phyloP scores from a whole-genome alignment of 2,329 filamentous ascomycete species.

The Aspergillus versicolor region DNA sequence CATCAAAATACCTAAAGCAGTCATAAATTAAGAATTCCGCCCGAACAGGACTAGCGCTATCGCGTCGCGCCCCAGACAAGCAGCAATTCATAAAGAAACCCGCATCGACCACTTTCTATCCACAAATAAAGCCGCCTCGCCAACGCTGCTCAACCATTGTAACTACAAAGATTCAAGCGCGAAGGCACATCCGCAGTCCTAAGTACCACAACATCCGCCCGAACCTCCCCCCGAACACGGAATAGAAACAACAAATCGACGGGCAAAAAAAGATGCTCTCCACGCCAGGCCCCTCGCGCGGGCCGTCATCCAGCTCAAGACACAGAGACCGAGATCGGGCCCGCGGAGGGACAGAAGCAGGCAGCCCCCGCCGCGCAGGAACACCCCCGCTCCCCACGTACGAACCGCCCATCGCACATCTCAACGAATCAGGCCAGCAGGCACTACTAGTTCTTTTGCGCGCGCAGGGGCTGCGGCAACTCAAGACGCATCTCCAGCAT shows the following conservation, averaged over 20 bases:
- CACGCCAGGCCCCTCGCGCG: background rate
- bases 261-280: background rate
- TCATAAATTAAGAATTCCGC: slow-evolving; percentile 19
- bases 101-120: background rate
- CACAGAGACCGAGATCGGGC: background rate
- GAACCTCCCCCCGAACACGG: no score
- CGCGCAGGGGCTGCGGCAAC: slow-evolving; percentile 40
- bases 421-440: slow-evolving; percentile 49
- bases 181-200: background rate
- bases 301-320: background rate
- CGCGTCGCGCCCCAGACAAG: slow-evolving; percentile 26
- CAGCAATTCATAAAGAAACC: background rate
- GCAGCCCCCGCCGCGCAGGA: background rate
- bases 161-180: background rate
- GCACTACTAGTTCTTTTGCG: slow-evolving; percentile 48
- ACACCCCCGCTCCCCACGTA: slow-evolving; percentile 48
- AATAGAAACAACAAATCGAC: no score
- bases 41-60: slow-evolving; percentile 32
- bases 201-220: no score
- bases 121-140: no score
- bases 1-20: background rate
- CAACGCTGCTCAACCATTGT: background rate
- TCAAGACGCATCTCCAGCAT: slow-evolving; percentile 50
- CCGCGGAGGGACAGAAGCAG: background rate
- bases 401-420: slow-evolving; percentile 52